Conservation (phyloP, 371 early-diverging fungal species). For the Rhizopus delemar region DNA sequence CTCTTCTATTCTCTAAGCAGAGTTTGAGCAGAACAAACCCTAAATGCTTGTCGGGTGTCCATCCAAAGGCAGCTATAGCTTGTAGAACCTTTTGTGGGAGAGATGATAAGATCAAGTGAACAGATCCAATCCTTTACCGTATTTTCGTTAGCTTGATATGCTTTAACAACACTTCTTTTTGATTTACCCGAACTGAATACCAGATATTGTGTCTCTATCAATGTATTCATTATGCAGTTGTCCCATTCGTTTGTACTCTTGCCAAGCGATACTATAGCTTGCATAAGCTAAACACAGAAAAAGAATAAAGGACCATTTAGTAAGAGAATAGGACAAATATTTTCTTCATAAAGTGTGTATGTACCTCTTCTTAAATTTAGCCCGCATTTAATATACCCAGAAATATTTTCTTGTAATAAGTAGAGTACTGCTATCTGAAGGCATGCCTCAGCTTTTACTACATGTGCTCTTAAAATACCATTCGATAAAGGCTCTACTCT, state of each 20-base stretch:
- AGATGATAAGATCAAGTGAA: slow-evolving; percentile 59
- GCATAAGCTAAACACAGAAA: slow-evolving; percentile 45
- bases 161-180: background rate
- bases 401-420: slow-evolving; percentile 57
- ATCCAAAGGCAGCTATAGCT: slow-evolving; percentile 54
- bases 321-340: background rate
- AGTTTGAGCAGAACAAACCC: slow-evolving; percentile 59
- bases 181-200: slow-evolving; percentile 51
- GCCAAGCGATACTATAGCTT: slow-evolving; percentile 50
- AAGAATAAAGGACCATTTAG: background rate
- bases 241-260: slow-evolving; percentile 50
- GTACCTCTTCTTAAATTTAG: slow-evolving; percentile 43
- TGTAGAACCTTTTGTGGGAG: slow-evolving; percentile 59
- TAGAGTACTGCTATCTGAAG: slow-evolving; percentile 60
- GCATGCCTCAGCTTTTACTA: slow-evolving; percentile 60
- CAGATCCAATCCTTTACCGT: slow-evolving; percentile 52
- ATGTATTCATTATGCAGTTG: slow-evolving; percentile 38
- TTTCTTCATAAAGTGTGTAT: background rate
- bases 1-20: slow-evolving; percentile 48
- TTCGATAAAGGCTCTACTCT: slow-evolving; percentile 43
- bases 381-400: slow-evolving; percentile 65
- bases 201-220: slow-evolving; percentile 48
- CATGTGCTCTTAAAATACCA: slow-evolving; percentile 60
- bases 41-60: slow-evolving; percentile 58
- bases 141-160: background rate